Percentiles rank a stretch among this genome's conserved stretches.
These are phyloP conservation scores for Solanum medicagineum DNA, from an alignment of 257 asterid genomes.

Conservation along the genomic window DNA sequence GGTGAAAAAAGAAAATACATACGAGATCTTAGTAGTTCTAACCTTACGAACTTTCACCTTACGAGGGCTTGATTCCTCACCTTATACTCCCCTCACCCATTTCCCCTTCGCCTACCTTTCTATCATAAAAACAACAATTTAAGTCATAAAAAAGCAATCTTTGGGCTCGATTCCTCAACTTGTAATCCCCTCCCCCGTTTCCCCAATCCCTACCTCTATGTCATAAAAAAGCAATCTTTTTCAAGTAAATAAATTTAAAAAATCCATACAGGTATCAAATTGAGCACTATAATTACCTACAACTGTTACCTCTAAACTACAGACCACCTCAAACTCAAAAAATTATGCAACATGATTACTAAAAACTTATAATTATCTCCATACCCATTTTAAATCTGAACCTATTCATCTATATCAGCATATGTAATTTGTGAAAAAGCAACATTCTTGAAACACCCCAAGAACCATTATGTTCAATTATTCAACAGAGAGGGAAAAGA, in stretches of 20 bases:
- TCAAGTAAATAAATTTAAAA: background rate
- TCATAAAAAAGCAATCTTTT: background rate
- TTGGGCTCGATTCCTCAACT: too few species aligned
- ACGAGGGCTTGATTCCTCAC: background rate
- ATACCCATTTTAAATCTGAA: background rate
- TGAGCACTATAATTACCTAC: background rate
- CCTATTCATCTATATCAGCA: background rate
- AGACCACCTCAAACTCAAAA: background rate
- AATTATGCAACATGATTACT: background rate
- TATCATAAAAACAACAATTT: background rate
- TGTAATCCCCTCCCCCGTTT: too few species aligned
- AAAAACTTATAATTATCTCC: background rate
- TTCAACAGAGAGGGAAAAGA: background rate
- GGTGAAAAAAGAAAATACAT: background rate
- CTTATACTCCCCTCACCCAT: background rate
- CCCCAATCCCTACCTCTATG: background rate
- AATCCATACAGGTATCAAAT: background rate
- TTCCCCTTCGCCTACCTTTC: background rate
- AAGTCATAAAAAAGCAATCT: too few species aligned
- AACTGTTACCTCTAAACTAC: background rate
- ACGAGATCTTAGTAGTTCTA: background rate
- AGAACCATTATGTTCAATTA: background rate
- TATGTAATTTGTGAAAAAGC: background rate
- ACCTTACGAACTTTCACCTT: too few species aligned
- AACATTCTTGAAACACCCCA: background rate